Base-by-base conservation (phyloP, 2,329 filamentous ascomycete genomes). In the Pyricularia grisea region DNA sequence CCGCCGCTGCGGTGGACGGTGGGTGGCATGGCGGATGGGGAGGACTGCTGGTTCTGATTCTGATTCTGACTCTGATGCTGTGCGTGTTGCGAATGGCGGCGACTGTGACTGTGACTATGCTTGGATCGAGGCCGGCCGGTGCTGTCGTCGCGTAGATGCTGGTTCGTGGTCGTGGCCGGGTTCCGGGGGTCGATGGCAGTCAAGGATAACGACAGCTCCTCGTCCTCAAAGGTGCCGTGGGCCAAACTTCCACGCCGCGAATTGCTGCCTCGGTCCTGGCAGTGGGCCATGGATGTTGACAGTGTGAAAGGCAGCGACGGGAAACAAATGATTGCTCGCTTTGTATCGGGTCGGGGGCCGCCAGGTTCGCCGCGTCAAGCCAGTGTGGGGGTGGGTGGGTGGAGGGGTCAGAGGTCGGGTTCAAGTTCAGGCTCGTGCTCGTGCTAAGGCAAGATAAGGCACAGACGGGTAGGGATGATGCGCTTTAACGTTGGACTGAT, bases 271-370 rank as follows among this genome's bases (percentile, higher is more conserved):
- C 65, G 33, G 65, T 67, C 65, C 36, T 67, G 33, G 65, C 42
- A 67, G 28, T 67, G 65, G 65, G 65, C 65, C 65, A 67, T 67
- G 65, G 36, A 27, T 61, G 58, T 61, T 61, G 58, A 61, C 58
- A 61, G 58, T 61, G 58, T 61, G 58, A 61, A 61, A 61, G 58
- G 58, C 58, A 61, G n/a, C 7, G n/a, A 25, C 58, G n/a, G 25
- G 58, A 61, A 12, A 61, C n/a, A 27, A 61, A 25, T 61, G 27
- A 23, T 27, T 61, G 27, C 58, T 61, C 58, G 58, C 58, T 61
- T 61, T 61, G n/a, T 61, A 27, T 61, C 58, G 58, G 58, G n/a
- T 61, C 25, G n/a, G 58, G 58, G n/a, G 58, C 58, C n/a, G n/a
- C 58, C 58, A 9, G 58, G n/a, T 61, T 61, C 58, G 58, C 58